Conservation (phyloP, 192 early-diverging fungal species). For the Coemansia sp. region DNA sequence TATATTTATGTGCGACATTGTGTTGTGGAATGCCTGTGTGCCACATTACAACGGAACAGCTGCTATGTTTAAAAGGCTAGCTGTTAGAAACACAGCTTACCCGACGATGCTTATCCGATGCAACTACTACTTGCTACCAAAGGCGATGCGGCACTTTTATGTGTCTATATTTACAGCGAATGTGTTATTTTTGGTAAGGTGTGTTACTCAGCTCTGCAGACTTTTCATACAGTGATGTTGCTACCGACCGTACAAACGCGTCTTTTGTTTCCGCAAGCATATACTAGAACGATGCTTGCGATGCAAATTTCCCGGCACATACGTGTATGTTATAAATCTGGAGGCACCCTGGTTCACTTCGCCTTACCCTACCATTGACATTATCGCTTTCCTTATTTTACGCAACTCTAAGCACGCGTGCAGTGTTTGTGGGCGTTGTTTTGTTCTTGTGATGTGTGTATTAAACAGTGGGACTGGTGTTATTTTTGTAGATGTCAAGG, state of each 20-base stretch:
- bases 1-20: neutral
- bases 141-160: neutral
- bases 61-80: neutral
- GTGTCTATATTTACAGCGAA: neutral
- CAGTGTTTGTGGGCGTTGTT: neutral
- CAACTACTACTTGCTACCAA: too few relatives aligned
- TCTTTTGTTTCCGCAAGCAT: neutral
- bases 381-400: too few relatives aligned
- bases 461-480: neutral
- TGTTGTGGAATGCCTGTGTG: neutral
- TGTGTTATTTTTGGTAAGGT: constrained; percentile 10
- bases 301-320: neutral
- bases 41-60: neutral
- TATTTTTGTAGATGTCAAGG: constrained; percentile 70
- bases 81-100: neutral
- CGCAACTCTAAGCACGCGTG: too few relatives aligned
- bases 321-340: neutral
- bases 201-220: constrained; percentile 2
- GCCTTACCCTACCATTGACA: neutral
- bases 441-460: neutral
- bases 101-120: neutral
- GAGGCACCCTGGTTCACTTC: neutral
- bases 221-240: neutral
- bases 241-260: neutral
- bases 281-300: neutral